Conservation (phyloP, 2,329 filamentous ascomycete genomes). For the Trichoderma arundinaceum region DNA sequence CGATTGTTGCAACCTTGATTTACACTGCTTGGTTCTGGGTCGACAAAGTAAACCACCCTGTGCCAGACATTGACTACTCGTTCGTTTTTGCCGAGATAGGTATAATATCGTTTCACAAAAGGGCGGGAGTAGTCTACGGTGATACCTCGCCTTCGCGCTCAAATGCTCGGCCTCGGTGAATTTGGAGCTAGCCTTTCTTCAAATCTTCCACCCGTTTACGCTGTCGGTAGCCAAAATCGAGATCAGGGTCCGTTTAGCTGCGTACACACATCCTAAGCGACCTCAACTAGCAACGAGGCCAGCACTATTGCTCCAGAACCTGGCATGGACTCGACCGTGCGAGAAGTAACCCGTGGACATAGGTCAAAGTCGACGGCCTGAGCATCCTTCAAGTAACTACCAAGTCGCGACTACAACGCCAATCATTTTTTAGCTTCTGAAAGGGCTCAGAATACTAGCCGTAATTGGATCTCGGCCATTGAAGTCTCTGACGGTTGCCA, state of each 20-base stretch:
- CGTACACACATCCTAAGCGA: background rate
- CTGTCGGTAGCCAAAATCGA: conserved; percentile 15
- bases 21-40: background rate
- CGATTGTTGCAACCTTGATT: too few relatives aligned
- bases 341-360: conserved; percentile 1
- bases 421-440: background rate
- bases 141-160: conserved; percentile 29
- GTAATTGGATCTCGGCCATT: background rate
- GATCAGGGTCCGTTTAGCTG: conserved; percentile 1
- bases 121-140: conserved; percentile 18
- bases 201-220: background rate
- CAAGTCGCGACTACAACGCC: background rate
- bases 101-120: conserved; percentile 25
- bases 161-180: conserved; percentile 13
- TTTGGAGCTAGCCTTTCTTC: conserved; percentile 7
- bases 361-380: background rate
- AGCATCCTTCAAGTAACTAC: background rate
- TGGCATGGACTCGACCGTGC: background rate
- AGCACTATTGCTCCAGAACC: background rate
- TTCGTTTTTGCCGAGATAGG: conserved; percentile 22
- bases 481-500: too few relatives aligned
- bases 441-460: background rate
- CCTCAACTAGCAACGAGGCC: conserved; percentile 14
- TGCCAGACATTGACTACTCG: conserved; percentile 11
- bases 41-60: conserved; percentile 7